Conservation (phyloP, 23 red algal species). For the Chondrus crispus region DNA sequence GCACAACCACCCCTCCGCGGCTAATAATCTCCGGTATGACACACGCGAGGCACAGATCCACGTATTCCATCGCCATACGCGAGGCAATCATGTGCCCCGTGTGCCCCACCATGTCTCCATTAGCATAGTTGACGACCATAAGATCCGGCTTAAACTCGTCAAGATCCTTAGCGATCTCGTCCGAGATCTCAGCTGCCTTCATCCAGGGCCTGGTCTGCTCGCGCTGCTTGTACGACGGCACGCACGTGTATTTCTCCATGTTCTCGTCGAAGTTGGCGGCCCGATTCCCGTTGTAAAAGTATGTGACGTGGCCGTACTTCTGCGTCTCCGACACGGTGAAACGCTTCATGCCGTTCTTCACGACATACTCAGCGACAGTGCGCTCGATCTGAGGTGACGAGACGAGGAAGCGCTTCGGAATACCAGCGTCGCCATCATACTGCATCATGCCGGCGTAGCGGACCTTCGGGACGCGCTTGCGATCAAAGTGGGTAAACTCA, state of each 20-base stretch:
- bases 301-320: constrained; percentile 95
- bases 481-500: constrained; percentile 73
- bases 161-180: constrained; percentile 70
- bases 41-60: constrained; percentile 73
- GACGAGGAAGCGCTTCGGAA: constrained; percentile 74
- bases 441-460: constrained; percentile 92
- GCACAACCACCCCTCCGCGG: constrained; percentile 46
- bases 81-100: constrained; percentile 79
- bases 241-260: constrained; percentile 67
- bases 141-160: constrained; percentile 77
- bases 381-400: constrained; percentile 54
- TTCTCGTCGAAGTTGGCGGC: constrained; percentile 81
- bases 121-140: constrained; percentile 84
- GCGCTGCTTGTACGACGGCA: constrained; percentile 73
- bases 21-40: constrained; percentile 66
- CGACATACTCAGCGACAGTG: constrained; percentile 67
- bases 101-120: constrained; percentile 92
- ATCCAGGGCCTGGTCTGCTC: constrained; percentile 74
- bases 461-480: constrained; percentile 63
- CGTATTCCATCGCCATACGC: constrained; percentile 75
- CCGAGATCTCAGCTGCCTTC: constrained; percentile 75
- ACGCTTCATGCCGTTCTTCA: constrained; percentile 64
- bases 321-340: constrained; percentile 82
- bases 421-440: constrained; percentile 82
- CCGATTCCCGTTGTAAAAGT: constrained; percentile 93